Evolutionary conservation across 2,329 filamentous ascomycete species (phyloP), one percentile per base, ranked within the genome.

Genomic region (Colletotrichum incanum): DNA sequence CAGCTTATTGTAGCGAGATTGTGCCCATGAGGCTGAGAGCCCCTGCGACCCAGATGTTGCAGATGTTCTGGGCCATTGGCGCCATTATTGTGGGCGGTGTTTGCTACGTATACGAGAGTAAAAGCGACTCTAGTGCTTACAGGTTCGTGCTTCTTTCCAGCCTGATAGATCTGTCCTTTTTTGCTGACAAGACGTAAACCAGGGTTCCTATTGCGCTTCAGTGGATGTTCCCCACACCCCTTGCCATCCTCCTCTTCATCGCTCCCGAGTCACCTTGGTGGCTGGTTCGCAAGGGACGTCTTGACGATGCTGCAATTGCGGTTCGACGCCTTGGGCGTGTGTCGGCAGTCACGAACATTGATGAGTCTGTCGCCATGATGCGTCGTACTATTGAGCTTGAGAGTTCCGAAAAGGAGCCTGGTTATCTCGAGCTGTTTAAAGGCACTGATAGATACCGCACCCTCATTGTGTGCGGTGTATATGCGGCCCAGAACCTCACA

Each of bases 1-100:
- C 90, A 0, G 90, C 90, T 8, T 92, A 91, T 82, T 89, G 86
- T 79, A 82, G 81, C 76, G 90, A 92, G 78, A 90, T 92, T 68
- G 88, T 90, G 3, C 90, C 90, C 1, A 84, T 92, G 64, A 82
- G 82, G 76, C 80, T 92, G 66, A 81, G 89, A 78, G 90, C 86
- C 65, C 86, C 88, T 26, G 85, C 85, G 5, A 92, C 90, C 2
- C 87, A 89, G 80, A 91, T 89, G 86, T 76, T 92, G 79, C 90
- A 92, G 81, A 91, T 91, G 89, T 90, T 89, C 82, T 92, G 89
- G 89, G 87, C 89, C 23, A 88, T 92, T 77, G 90, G 89, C 34
- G 79, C 81, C 45, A 91, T 92, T 77, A 89, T 92, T 70, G 90
- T 91, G 31, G 87, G 84, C 41, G 89, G 81, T 71, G 84, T 89